Evolutionary conservation across 768 basidiomycete species (phyloP), one percentile per base, ranked within the genome.

Genomic region (Suillus ampliporus): DNA sequence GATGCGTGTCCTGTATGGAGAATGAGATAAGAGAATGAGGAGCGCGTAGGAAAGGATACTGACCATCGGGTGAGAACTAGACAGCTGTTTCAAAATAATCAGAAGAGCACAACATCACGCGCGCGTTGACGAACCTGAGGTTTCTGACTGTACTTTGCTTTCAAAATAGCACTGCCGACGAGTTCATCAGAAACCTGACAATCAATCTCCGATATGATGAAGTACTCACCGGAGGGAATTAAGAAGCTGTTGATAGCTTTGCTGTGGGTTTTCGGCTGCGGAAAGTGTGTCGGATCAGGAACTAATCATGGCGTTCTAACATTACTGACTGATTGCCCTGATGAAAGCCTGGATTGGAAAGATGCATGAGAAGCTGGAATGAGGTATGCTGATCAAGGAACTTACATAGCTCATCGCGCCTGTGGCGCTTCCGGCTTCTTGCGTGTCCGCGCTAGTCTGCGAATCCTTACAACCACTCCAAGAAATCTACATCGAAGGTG

Each of bases 381-480:
- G 11, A 23, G 47, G 46, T 37, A 17, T 23, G 14, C 31, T 26
- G 15, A 23, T 5, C 23, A 19, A 11, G 23, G 43, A 19, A 80
- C 87, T 35, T 68, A 91, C 90, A 71, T 81, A 88, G 74, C 88
- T 91, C 91, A 93, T 93, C 8, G 91, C 91, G 52, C 91, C 91
- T 6, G 88, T 88, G 9, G 85, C 89, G 35, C 82, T 74, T 4
- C 89, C 90, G 13, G 82, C 78, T 71, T 92, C 88, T 46, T 80
- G 77, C 4, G 90, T 85, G 69, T 93, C 91, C 19, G 91, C 91
- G 67, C 90, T 92, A n/a, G 90, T 92, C 72, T 92, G 90, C 17
- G 86, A 81, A 71, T 92, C 91, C 65, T 89, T 90, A 74, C 91
- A 91, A 31, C 90, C 91, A 70, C 89, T 90, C 84, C 87, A 92